Percentiles rank a stretch among this genome's conserved stretches.
These are phyloP conservation scores for Metschnikowia amazonensis DNA, from an alignment of 805 yeast species.

Conservation along the genomic window DNA sequence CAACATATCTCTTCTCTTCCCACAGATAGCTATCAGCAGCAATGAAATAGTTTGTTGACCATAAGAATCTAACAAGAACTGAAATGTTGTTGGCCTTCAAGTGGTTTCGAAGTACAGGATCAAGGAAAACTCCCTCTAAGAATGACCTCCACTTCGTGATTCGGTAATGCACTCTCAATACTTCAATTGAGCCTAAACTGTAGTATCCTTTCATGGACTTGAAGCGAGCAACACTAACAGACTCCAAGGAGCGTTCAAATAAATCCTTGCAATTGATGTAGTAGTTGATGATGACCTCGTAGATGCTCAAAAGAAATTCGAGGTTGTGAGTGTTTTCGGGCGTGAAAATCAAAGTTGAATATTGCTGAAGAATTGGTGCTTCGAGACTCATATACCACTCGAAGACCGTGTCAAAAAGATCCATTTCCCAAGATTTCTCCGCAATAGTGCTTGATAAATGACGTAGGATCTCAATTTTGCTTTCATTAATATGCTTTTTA, in stretches of 20 bases:
- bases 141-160: slow-evolving; percentile 45
- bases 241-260: slow-evolving; percentile 20
- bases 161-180: slow-evolving; percentile 38
- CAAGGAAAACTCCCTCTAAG: background rate
- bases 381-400: slow-evolving; percentile 37
- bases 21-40: slow-evolving; percentile 27
- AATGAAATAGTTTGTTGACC: slow-evolving; percentile 28
- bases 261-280: slow-evolving; percentile 33
- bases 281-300: slow-evolving; percentile 45
- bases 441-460: slow-evolving; percentile 19
- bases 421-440: slow-evolving; percentile 9
- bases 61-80: slow-evolving; percentile 16
- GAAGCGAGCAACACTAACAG: slow-evolving; percentile 14
- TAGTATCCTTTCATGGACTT: slow-evolving; percentile 20
- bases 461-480: slow-evolving; percentile 24
- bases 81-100: background rate
- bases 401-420: slow-evolving; percentile 30
- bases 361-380: slow-evolving; percentile 12
- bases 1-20: slow-evolving; percentile 28
- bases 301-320: slow-evolving; percentile 34
- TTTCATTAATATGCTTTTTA: slow-evolving; percentile 19
- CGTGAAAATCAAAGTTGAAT: background rate
- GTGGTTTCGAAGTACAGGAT: background rate
- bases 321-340: slow-evolving; percentile 8
- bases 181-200: slow-evolving; percentile 36